Percentiles rank a stretch among this genome's conserved stretches.
Conservation (phyloP, 129 eudicot genomes). For the Saposhnikovia divaricata region DNA sequence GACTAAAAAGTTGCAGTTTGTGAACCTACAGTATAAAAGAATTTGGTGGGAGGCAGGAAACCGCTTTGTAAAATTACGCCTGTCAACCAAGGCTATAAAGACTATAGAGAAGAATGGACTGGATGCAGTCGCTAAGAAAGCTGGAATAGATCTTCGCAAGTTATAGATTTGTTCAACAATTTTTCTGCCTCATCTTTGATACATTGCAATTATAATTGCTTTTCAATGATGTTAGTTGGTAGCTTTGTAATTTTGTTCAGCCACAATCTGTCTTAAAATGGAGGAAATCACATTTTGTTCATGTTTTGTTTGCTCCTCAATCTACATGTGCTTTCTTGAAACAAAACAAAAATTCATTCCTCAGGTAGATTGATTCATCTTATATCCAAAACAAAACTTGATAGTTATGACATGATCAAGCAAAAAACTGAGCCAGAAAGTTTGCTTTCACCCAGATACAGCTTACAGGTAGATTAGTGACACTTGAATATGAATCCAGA, state of each 20-base stretch:
- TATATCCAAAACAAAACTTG: too few relatives aligned
- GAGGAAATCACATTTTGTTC: not conserved
- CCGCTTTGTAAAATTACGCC: constrained; percentile 66
- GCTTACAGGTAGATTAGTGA: too few relatives aligned
- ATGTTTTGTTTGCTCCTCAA: not conserved
- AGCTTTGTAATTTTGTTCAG: not conserved
- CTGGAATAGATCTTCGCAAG: constrained; percentile 89
- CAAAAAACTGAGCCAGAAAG: too few relatives aligned
- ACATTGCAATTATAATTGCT: not conserved
- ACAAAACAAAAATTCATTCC: too few relatives aligned
- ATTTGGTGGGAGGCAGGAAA: constrained; percentile 99
- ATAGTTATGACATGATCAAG: too few relatives aligned
- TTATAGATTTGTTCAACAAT: constrained; percentile 17
- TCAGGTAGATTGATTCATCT: too few relatives aligned
- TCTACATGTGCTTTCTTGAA: not conserved
- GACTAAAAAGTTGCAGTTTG: constrained; percentile 76
- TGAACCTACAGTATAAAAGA: constrained; percentile 82
- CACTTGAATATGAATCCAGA: too few relatives aligned
- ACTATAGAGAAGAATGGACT: constrained; percentile 93
- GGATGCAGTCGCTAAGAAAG: constrained; percentile 93
- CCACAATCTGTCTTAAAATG: not conserved
- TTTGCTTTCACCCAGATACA: too few relatives aligned
- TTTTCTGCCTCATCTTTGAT: not conserved
- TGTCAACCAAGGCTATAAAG: constrained; percentile 89
- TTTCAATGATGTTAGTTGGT: not conserved